Base-by-base conservation (phyloP, 768 basidiomycete genomes). In the Trametes elegans region DNA sequence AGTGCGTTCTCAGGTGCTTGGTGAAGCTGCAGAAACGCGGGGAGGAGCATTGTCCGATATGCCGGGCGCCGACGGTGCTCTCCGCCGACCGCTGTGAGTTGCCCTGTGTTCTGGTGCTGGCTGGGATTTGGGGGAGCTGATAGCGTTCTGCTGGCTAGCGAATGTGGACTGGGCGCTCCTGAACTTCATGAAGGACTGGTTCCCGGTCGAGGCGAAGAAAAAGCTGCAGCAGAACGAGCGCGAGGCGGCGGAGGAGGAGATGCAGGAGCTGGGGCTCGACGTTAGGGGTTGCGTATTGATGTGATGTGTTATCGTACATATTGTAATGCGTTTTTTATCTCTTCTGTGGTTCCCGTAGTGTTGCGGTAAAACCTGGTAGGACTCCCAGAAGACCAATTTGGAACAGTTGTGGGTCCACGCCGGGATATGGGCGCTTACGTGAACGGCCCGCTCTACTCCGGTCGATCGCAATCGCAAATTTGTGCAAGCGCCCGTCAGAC, bases 111-210 rank as follows among this genome's bases (percentile, higher is more conserved):
- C 18, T 14, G 8, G 5, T 36, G 27, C 16, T 26, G 35, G 21
- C 21, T 16, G n/a, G n/a, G n/a, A n/a, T n/a, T n/a, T n/a, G n/a
- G n/a, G n/a, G n/a, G n/a, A 29, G 49, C 18, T 3, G 39, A 43
- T 16, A 11, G 21, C n/a, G 19, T 41, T 16, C 31, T 40, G 18
- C 21, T 62, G 18, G 3, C 43, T 40, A 91, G 89, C 78, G 3
- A 93, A 92, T 63, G 80, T 93, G 14, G 90, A 93, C 63, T 83
- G 82, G 79, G 88, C 83, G 1, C 66, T 92, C 41, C 73, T 88
- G 41, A 88, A 91, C 60, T 93, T 93, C 62, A 91, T 97, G 86
- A 79, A 87, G 54, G 85, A 89, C 62, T 97, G 93, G 92, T 98
- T 98, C 69, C 93, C 95, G 0, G 66, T 81, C 13, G 95, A 97